Evolutionary conservation across 2,329 filamentous ascomycete genomes (phyloP).

Genomic region (Leptographium lundbergii): DNA sequence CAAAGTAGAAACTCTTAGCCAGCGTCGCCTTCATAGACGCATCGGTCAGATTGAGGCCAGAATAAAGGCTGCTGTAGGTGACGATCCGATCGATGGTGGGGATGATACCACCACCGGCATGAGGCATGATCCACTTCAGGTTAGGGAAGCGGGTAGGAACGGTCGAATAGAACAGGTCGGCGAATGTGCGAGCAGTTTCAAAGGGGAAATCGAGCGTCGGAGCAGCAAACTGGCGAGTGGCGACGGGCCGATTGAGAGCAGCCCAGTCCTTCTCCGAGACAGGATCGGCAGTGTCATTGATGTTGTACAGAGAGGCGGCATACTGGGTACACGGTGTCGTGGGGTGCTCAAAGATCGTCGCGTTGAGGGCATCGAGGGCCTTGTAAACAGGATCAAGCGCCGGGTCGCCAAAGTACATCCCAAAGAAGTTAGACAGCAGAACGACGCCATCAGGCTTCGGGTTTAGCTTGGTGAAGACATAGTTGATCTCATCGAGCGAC

Average conservation of each 20-base stretch:
- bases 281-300: slow-evolving; percentile 3
- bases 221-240: slow-evolving; percentile 8
- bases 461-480: slow-evolving; percentile 25
- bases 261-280: slow-evolving; percentile 8
- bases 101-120: slow-evolving; percentile 3
- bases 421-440: slow-evolving; percentile 38
- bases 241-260: slow-evolving; percentile 11
- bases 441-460: slow-evolving; percentile 33
- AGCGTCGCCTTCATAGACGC: slow-evolving; percentile 19
- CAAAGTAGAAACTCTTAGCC: slow-evolving; percentile 13
- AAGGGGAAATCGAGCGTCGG: slow-evolving; percentile 15
- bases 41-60: slow-evolving; percentile 13
- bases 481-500: slow-evolving; percentile 33
- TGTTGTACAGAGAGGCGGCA: slow-evolving; percentile 4
- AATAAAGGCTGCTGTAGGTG: neutral
- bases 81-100: slow-evolving; percentile 1
- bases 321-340: slow-evolving; percentile 30
- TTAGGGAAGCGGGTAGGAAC: slow-evolving; percentile 1
- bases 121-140: slow-evolving; percentile 3
- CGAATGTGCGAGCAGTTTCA: slow-evolving; percentile 11
- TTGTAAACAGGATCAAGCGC: slow-evolving; percentile 32
- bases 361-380: slow-evolving; percentile 30
- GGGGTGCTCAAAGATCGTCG: slow-evolving; percentile 41
- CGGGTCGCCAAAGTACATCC: slow-evolving; percentile 36
- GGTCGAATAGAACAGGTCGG: slow-evolving; percentile 7